Base-by-base conservation (phyloP, 345 rosid species). In the Conringia planisiliqua region DNA sequence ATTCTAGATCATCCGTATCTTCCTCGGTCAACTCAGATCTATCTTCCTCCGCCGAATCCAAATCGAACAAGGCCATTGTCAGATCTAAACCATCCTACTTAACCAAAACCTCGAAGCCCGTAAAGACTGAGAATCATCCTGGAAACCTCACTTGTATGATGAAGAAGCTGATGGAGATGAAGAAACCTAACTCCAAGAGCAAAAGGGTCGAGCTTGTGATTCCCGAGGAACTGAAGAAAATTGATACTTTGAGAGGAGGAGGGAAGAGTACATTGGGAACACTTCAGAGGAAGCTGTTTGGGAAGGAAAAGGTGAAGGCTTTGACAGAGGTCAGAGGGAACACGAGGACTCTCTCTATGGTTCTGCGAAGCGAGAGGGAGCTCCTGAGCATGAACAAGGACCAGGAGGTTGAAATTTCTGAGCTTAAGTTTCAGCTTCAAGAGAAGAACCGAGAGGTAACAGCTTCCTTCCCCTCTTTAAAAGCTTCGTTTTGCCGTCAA, bases 341-440 rank as follows among this genome's bases (percentile, higher is more conserved):
- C 44, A 83, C 97, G 6, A 89, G 93, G 84, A 92, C 97, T 6
- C 65, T 94, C 72, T 93, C 93, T 10, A 92, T 90, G 98, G 96
- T 94, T 62, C 73, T 94, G 66, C 82, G 93, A 77, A 87, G 97
- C 61, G 99, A 90, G 75, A 88, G 96, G 69, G 97, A 89, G 92
- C 97, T 91, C 11, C 72, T 90, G 79, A 74, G 77, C 78, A 74
- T 86, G 46, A 94, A 85, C 59, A 90, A 90, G 83, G 96, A 90
- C 59, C 85, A 78, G 61, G 97, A 90, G 57, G 52, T 56, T 50
- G 87, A 91, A 81, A 79, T 94, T 27, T 61, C 87, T 16, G 72
- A 85, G 50, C 84, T 90, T 4, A 88, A 89, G 62, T 32, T 76
- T 65, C 62, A 76, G 82, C 89, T 90, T 30, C 78, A 86, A 66